Conservation (phyloP, 2,329 filamentous ascomycete species). For the Onygenales sp. region DNA sequence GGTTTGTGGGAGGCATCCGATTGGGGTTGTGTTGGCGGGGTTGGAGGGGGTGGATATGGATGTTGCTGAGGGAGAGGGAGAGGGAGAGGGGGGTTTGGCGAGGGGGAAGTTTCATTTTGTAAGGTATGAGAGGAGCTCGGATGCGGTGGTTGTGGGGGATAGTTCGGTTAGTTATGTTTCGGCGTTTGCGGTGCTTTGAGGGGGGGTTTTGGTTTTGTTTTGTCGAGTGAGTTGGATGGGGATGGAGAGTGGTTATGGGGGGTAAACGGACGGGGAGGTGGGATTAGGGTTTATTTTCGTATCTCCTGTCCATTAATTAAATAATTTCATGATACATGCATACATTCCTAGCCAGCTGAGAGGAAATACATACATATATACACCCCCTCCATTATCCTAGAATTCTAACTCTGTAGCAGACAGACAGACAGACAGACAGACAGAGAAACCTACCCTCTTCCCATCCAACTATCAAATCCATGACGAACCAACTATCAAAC, state of each 20-base stretch:
- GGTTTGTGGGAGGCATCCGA: constrained; percentile 89
- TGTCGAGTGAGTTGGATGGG: too few species aligned
- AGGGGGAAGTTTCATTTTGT: constrained; percentile 64
- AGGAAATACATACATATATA: too few species aligned
- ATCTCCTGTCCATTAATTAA: too few species aligned
- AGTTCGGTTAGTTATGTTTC: constrained; percentile 94
- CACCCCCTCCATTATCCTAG: too few species aligned
- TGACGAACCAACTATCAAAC: constrained; percentile 1
- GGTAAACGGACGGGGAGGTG: too few species aligned
- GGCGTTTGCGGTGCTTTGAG: constrained; percentile 68
- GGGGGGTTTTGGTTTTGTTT: neutral
- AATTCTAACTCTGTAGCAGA: too few species aligned
- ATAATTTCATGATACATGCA: too few species aligned
- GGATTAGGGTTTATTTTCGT: too few species aligned
- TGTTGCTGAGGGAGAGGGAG: constrained; percentile 34
- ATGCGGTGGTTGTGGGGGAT: constrained; percentile 58
- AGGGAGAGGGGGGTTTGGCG: constrained; percentile 15
- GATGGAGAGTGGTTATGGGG: too few species aligned
- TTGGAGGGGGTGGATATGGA: constrained; percentile 78
- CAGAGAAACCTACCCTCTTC: too few species aligned
- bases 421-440: too few species aligned
- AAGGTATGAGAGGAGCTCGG: constrained; percentile 74
- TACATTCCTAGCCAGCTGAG: too few species aligned
- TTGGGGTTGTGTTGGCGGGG: constrained; percentile 84
- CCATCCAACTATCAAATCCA: neutral